phyloP scores from a whole-genome alignment of 2,329 filamentous ascomycete genomes.

The Rosellinia necatrix region DNA sequence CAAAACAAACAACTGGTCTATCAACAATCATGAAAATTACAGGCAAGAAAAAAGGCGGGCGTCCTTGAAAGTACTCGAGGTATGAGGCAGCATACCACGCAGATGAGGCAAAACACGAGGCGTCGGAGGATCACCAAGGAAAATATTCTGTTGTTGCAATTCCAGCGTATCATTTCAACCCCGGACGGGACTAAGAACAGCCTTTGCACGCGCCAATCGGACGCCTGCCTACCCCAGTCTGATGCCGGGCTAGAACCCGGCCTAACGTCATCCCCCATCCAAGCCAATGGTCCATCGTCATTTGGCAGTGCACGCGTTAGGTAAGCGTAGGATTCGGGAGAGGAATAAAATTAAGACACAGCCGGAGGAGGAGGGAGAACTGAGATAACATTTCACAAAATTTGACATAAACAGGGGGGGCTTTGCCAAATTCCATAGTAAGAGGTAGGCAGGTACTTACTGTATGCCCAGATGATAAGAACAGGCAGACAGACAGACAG shows the following conservation, averaged over 20 bases:
- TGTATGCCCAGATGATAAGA: too few relatives aligned
- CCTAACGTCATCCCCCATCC: slow-evolving; percentile 1
- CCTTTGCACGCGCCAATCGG: slow-evolving; percentile 17
- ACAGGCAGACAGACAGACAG: too few relatives aligned
- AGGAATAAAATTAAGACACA: background rate
- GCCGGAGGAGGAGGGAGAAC: background rate
- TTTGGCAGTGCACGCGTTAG: slow-evolving; percentile 1
- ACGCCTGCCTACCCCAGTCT: background rate
- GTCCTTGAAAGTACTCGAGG: background rate
- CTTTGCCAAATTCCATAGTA: background rate
- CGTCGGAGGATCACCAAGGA: background rate
- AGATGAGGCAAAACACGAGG: background rate
- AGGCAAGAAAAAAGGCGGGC: background rate
- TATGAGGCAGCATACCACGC: too few relatives aligned
- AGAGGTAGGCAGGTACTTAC: background rate
- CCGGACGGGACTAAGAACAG: background rate
- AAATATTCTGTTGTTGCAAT: background rate
- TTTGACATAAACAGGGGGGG: background rate
- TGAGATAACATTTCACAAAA: too few relatives aligned
- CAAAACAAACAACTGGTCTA: background rate
- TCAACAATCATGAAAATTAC: background rate
- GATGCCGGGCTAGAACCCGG: background rate
- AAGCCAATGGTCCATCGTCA: slow-evolving; percentile 3
- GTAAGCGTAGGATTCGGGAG: slow-evolving; percentile 19
- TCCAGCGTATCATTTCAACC: slow-evolving; percentile 5